Percentiles rank a stretch among this genome's conserved stretches.
Evolutionary conservation across 23 red algal genomes (phyloP).

Genomic region (Cyanidioschyzon merolae): DNA sequence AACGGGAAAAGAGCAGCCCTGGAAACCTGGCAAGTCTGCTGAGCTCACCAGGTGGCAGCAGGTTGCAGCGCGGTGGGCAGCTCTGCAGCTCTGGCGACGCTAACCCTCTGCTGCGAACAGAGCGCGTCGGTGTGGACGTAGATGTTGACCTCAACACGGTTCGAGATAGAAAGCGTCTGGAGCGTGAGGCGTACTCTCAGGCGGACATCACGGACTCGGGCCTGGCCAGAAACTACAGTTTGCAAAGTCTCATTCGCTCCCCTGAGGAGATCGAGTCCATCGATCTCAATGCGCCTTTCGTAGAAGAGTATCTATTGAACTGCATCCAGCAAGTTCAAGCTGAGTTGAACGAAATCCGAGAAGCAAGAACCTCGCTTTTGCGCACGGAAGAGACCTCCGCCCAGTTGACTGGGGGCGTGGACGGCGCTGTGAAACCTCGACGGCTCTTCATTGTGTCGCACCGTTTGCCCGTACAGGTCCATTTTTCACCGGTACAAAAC

Average conservation of each 20-base stretch:
- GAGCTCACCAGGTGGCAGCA: not conserved
- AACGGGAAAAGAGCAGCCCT: not conserved
- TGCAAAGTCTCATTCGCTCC: not conserved
- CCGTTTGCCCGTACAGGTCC: slow-evolving; percentile 6
- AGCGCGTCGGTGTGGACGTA: not conserved
- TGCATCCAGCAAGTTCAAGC: not conserved
- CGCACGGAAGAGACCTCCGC: not conserved
- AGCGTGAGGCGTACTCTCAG: not conserved
- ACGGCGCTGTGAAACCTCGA: not conserved
- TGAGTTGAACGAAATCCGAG: not conserved
- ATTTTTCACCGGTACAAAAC: not conserved
- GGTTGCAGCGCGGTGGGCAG: not conserved
- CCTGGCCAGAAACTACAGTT: not conserved
- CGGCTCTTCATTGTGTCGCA: slow-evolving; percentile 1
- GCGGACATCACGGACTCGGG: slow-evolving; percentile 12
- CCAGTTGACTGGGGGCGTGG: not conserved
- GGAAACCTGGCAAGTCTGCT: not conserved
- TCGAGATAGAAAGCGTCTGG: not conserved
- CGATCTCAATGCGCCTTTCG: not conserved
- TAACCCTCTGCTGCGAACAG: not conserved
- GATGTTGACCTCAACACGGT: not conserved
- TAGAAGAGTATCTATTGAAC: slow-evolving; percentile 1
- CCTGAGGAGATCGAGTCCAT: not conserved
- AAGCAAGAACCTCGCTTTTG: not conserved
- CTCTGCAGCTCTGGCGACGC: not conserved